Base-by-base conservation (phyloP, 202 grass and related monocot genomes). In the Bolboschoenoplectus hybrid region DNA sequence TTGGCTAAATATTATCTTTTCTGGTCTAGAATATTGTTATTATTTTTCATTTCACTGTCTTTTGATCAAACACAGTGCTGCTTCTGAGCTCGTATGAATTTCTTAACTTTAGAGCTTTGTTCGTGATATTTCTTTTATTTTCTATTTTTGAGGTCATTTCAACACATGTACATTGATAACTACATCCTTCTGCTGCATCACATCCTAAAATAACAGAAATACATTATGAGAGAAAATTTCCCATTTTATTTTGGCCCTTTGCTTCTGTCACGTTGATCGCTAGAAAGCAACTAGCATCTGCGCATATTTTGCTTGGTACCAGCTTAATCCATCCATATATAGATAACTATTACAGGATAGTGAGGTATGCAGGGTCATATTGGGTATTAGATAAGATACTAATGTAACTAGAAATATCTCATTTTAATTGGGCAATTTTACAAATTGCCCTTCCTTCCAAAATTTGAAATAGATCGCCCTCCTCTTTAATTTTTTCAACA, bases 361-460 rank as follows among this genome's bases (percentile, higher is more conserved):
- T 52, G 52, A 53, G 20, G 49, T 53, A 53, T 76, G n/a, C 47
- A 53, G 49, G 26, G 26, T 76, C 26, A 55, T 55, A 55, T 55
- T 55, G 26, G 47, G 49, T 55, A 36, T 55, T 38, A 55, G 19
- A 53, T 16, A 76, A 53, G 4, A 76, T 53, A 49, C 44, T 76
- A 76, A 72, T 72, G 16, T 72, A 35, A 62, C 19, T 68, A 87
- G 87, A 61, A 68, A 74, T 60, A 57, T 40, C 80, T 76, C 71
- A 84, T 55, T 69, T 51, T 26, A 26, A 26, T 26, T 26, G 26
- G 26, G 26, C 26, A 26, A 26, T 26, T 26, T 26, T 26, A 26
- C 26, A 26, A 26, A 26, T 26, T 26, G 26, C 26, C 26, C 26
- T 26, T 26, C 26, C 26, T 26, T 26, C 26, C 26, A 26, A 26